These are phyloP conservation scores for Acrasis kona DNA, from an alignment of 78 protist genomes.

Conservation along the genomic window DNA sequence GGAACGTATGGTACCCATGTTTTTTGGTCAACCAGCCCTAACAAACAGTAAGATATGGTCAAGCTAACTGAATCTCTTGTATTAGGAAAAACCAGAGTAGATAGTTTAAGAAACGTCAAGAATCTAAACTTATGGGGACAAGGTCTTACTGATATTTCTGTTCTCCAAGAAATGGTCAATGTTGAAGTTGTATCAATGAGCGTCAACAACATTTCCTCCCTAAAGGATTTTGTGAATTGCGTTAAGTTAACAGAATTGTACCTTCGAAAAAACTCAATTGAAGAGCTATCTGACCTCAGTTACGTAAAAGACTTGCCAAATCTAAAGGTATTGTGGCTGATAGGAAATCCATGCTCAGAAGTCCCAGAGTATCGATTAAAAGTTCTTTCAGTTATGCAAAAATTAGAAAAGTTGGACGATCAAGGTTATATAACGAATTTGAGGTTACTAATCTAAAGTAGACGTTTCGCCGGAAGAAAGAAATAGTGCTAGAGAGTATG, in stretches of 20 bases:
- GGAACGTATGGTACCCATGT: no score
- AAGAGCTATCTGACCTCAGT: slow-evolving; percentile 19
- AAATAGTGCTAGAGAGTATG: neutral
- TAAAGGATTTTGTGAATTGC: slow-evolving; percentile 29
- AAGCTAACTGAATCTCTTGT: slow-evolving; percentile 14
- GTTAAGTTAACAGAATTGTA: slow-evolving; percentile 42
- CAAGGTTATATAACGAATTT: no score
- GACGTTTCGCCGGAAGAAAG: slow-evolving; percentile 38
- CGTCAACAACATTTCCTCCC: slow-evolving; percentile 36
- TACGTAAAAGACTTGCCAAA: slow-evolving; percentile 5
- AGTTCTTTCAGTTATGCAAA: slow-evolving; percentile 14
- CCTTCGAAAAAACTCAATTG: slow-evolving; percentile 41
- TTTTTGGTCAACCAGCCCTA: no score
- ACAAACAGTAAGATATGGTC: no score
- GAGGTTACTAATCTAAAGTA: no score
- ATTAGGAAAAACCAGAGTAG: slow-evolving; percentile 17
- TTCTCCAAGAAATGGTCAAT: slow-evolving; percentile 31
- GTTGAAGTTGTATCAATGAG: slow-evolving; percentile 36
- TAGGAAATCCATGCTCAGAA: slow-evolving; percentile 50
- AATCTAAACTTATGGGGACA: slow-evolving; percentile 58
- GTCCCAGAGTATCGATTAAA: neutral
- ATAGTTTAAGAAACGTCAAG: slow-evolving; percentile 4
- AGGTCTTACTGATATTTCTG: slow-evolving; percentile 33
- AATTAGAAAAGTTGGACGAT: slow-evolving; percentile 42
- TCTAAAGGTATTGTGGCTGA: slow-evolving; percentile 36